phyloP scores from a whole-genome alignment of 768 basidiomycete genomes.

The Pholiota conissans region DNA sequence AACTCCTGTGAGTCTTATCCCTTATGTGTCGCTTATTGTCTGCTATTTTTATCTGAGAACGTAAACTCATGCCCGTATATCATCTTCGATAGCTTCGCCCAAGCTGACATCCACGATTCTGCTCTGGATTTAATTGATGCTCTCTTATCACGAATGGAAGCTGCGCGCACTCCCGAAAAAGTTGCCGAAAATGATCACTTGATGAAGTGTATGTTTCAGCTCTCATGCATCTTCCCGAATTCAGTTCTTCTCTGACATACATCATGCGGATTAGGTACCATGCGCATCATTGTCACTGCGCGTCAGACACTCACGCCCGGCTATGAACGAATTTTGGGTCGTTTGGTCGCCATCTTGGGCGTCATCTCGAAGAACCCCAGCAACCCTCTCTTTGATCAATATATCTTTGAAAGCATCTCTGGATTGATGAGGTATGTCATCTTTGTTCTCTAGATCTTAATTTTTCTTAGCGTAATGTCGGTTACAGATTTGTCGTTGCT shows the following conservation, averaged over 20 bases:
- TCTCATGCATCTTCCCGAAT: neutral
- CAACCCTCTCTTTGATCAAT: conserved; percentile 97
- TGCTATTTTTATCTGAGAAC: neutral
- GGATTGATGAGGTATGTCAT: conserved; percentile 74
- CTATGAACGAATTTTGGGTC: conserved; percentile 63
- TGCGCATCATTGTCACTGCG: conserved; percentile 92
- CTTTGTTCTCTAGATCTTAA: conserved; percentile 7
- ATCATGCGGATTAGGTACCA: conserved; percentile 61
- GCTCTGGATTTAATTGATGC: conserved; percentile 73
- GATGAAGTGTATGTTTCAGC: conserved; percentile 82
- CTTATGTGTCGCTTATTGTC: neutral
- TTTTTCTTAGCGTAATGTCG: neutral
- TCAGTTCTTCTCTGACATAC: conserved; percentile 3
- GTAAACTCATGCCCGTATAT: neutral
- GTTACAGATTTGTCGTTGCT: conserved; percentile 82
- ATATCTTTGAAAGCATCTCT: conserved; percentile 95
- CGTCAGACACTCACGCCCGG: conserved; percentile 71
- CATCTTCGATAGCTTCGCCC: conserved; percentile 64
- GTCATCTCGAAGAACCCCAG: conserved; percentile 94
- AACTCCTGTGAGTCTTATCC: conserved; percentile 62
- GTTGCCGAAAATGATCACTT: conserved; percentile 96
- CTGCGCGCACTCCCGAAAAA: conserved; percentile 81
- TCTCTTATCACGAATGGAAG: conserved; percentile 78
- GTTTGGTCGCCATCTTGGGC: conserved; percentile 82
- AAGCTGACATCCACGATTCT: conserved; percentile 83